These are phyloP conservation scores for Leishmania braziliensis DNA, from an alignment of 208 protist species.

Conservation along the genomic window DNA sequence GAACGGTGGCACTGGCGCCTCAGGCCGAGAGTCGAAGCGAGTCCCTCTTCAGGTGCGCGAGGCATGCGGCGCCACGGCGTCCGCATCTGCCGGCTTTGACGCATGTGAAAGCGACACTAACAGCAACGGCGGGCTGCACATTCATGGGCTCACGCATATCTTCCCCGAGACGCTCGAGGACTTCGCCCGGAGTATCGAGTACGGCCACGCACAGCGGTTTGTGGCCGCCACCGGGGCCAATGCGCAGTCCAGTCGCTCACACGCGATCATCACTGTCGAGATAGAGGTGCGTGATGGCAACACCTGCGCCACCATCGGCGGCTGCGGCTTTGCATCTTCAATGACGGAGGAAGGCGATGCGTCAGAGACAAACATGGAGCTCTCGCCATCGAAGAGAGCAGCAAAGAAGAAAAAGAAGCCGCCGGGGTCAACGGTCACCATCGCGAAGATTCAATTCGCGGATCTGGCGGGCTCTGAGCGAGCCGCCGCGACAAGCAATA, in stretches of 20 bases:
- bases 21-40: constrained; percentile 12
- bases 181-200: constrained; percentile 61
- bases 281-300: constrained; percentile 55
- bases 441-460: constrained; percentile 81
- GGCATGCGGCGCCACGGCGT: not conserved
- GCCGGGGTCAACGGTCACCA: constrained; percentile 33
- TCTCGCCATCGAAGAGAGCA: constrained; percentile 1
- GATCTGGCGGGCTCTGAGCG: constrained; percentile 92
- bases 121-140: constrained; percentile 48
- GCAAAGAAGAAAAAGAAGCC: not conserved
- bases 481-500: constrained; percentile 80
- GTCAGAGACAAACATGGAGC: not conserved
- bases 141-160: constrained; percentile 66
- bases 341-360: constrained; percentile 10
- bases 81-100: not conserved
- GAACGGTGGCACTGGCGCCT: not conserved
- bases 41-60: constrained; percentile 64
- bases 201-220: constrained; percentile 76
- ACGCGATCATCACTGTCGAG: constrained; percentile 89
- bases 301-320: not conserved
- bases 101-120: not conserved
- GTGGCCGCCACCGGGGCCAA: constrained; percentile 78
- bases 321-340: not conserved
- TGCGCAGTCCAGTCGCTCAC: constrained; percentile 84
- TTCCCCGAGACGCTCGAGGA: constrained; percentile 64